These are phyloP conservation scores for Athelia sp. DNA, from an alignment of 1,284 basidiomycete species.

Conservation along the genomic window DNA sequence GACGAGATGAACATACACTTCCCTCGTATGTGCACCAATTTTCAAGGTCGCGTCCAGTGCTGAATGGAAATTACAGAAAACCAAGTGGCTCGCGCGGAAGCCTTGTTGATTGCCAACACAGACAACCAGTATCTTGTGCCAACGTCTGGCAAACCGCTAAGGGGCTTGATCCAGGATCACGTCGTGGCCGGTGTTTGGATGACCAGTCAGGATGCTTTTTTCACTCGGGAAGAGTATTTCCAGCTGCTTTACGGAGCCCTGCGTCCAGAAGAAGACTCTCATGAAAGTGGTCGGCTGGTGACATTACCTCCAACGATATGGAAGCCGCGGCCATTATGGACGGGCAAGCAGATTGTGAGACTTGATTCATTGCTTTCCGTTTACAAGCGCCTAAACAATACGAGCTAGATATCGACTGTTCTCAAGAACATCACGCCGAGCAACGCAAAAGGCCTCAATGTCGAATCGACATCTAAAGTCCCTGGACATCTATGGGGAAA, in stretches of 20 bases:
- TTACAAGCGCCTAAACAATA: constrained; percentile 3
- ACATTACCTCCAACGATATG: constrained; percentile 91
- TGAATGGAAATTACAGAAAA: constrained; percentile 53
- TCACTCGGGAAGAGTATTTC: constrained; percentile 94
- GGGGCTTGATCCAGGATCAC: constrained; percentile 98
- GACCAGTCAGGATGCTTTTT: constrained; percentile 95
- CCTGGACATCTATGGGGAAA: constrained; percentile 81
- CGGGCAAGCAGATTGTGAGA: constrained; percentile 94
- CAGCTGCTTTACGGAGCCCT: constrained; percentile 96
- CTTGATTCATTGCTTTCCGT: constrained; percentile 3
- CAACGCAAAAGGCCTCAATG: constrained; percentile 80
- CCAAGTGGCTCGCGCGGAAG: constrained; percentile 90
- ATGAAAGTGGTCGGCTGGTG: constrained; percentile 62
- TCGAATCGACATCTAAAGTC: constrained; percentile 86
- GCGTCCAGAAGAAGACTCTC: constrained; percentile 80
- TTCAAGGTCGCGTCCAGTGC: background rate
- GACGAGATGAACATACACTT: constrained; percentile 99
- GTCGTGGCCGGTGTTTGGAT: constrained; percentile 99
- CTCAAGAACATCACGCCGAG: constrained; percentile 88
- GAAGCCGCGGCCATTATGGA: constrained; percentile 92
- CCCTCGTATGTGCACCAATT: constrained; percentile 79
- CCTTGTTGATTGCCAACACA: constrained; percentile 93
- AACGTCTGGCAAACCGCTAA: constrained; percentile 95
- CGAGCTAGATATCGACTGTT: constrained; percentile 83
- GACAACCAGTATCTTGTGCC: constrained; percentile 99